Base-by-base conservation (phyloP, 805 yeast species). In the Zygotorulaspora florentina region DNA sequence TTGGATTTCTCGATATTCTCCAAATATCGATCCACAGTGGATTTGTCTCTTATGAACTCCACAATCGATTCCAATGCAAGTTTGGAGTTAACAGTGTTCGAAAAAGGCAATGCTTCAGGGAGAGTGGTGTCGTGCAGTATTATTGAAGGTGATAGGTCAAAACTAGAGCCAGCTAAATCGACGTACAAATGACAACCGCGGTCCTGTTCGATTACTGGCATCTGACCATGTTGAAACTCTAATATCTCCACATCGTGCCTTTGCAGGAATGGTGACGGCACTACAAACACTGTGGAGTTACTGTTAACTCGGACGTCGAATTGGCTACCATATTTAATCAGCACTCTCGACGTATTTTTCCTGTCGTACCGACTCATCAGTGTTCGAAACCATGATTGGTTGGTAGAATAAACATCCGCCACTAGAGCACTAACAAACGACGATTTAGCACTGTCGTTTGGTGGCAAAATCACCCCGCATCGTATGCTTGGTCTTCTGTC, bases 141-240 rank as follows among this genome's bases (percentile, higher is more conserved):
- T 13, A 49, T 33, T 3, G 53, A 45, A 12, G 53, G 53, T 50
- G 50, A 49, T 20, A 11, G 13, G 23, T 37, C 28, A 25, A 50
- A 17, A 26, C 31, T 23, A 5, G 28, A 35, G 20, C 43, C 42
- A 13, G 54, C 45, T n/a, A 50, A 35, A 6, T 51, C 40, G 6
- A 67, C 35, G 47, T 65, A 67, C 8, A 63, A 41, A 42, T 65
- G 69, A 45, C 68, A 63, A 7, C 58, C 59, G 42, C 64, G 67
- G 2, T 40, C 39, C 3, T 29, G 46, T n/a, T 35, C 40, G 1
- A 39, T 12, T 5, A 25, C 27, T 30, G 15, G 16, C 8, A 47
- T 17, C 16, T 41, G 40, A 16, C 25, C 34, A 7, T 31, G 25
- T 10, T 50, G 46, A 13, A 61, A 20, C 36, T 65, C 68, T 8